Evolutionary conservation across 106 monocot genomes (phyloP).

Genomic region (Cymbidium sinense): DNA sequence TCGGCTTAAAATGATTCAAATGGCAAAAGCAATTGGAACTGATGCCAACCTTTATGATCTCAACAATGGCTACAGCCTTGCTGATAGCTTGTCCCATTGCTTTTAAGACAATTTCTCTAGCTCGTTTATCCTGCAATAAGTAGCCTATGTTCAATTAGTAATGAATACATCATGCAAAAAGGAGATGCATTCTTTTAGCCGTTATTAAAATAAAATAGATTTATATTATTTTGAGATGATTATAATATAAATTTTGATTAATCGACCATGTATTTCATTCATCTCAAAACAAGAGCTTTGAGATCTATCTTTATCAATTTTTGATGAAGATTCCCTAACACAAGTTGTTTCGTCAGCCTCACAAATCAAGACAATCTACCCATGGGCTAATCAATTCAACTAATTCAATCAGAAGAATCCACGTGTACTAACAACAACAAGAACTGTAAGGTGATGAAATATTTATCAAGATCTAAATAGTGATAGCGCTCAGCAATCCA

Average conservation of each 20-base stretch:
- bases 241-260: too few relatives aligned
- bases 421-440: too few relatives aligned
- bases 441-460: too few relatives aligned
- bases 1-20: neutral
- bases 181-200: neutral
- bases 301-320: too few relatives aligned
- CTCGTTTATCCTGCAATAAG: constrained; percentile 34
- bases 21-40: neutral
- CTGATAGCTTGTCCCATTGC: constrained; percentile 74
- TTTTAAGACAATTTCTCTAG: constrained; percentile 53
- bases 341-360: too few relatives aligned
- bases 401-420: neutral
- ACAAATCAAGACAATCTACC: neutral
- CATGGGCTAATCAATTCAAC: neutral
- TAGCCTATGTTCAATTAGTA: neutral
- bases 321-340: too few relatives aligned
- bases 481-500: too few relatives aligned
- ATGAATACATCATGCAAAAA: neutral
- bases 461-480: too few relatives aligned
- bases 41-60: constrained; percentile 52
- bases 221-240: too few relatives aligned
- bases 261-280: too few relatives aligned
- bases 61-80: constrained; percentile 56
- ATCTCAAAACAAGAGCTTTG: too few relatives aligned
- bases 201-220: neutral